Evolutionary conservation across 139 green algal genomes (phyloP), one percentile per base, ranked within the genome.

Genomic region (Pleodorina starrii): DNA sequence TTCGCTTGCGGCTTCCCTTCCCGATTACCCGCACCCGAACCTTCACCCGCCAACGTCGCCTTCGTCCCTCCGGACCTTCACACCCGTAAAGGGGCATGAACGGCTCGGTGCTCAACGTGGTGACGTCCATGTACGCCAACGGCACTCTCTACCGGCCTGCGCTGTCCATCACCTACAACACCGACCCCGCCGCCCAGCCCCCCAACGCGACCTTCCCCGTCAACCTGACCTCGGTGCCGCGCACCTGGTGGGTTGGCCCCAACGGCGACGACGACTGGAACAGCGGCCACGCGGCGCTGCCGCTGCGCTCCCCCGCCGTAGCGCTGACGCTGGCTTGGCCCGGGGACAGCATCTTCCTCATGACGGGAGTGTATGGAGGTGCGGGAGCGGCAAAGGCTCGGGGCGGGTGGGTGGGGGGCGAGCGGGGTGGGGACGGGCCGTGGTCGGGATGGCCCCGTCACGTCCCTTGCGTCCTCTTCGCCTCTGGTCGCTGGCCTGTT

Each of bases 331-430:
- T 46, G 84, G 84, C 84, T 0, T 44, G 42, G 68, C 84, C 84
- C 0, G 68, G 46, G 7, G 84, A 89, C 36, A 42, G 7, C 23
- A 80, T 89, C 48, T 71, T 60, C 46, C 50, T 89, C 19, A 73
- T 29, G 42, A 74, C 9, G 32, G 84, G 84, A 19, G 12, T 32
- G 84, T 89, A 89, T 46, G 35, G 42, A 82, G 84, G 84, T 89
- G 50, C n/a, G n/a, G n/a, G n/a, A n/a, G n/a, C n/a, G n/a, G n/a
- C n/a, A n/a, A n/a, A n/a, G n/a, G n/a, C n/a, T n/a, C n/a, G n/a
- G n/a, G n/a, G n/a, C n/a, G n/a, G n/a, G n/a, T n/a, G n/a, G n/a
- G n/a, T n/a, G n/a, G n/a, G 2, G 57, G 5, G 57, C 21, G 57
- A 32, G 57, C 57, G 57, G 48, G 48, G 48, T 10, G 48, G 48